These are phyloP conservation scores for Entonaema liquescens DNA, from an alignment of 495 filamentous ascomycete genomes.

Conservation along the genomic window DNA sequence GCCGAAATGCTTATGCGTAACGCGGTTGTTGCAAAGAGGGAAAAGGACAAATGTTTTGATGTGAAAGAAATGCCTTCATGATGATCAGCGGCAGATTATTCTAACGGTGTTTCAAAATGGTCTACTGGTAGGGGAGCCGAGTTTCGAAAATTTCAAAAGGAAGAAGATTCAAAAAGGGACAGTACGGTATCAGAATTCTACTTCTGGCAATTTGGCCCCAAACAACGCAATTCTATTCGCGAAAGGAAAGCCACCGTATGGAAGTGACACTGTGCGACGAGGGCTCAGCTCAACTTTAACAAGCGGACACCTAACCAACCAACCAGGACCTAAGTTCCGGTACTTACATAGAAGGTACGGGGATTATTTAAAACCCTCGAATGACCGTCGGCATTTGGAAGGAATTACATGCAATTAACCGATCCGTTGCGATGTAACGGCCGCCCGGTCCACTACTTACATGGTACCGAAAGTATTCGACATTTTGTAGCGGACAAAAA, in stretches of 20 bases:
- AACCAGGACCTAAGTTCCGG: not conserved
- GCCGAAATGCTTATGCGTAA: conserved; percentile 1
- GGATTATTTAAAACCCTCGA: not conserved
- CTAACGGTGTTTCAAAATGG: conserved; percentile 30
- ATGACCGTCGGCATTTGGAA: not conserved
- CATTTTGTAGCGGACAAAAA: not conserved
- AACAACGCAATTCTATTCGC: conserved; percentile 32
- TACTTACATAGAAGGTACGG: conserved; percentile 1
- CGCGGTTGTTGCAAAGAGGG: not conserved
- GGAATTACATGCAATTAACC: conserved; percentile 5
- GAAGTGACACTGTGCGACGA: conserved; percentile 19
- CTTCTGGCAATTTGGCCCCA: conserved; percentile 28
- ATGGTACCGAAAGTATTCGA: not conserved
- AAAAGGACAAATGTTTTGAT: conserved; percentile 4
- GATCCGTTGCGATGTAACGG: conserved; percentile 2
- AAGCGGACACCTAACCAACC: not conserved
- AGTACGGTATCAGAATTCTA: conserved; percentile 19
- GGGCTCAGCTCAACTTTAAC: conserved; percentile 6
- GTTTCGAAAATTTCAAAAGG: conserved; percentile 13
- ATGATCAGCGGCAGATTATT: conserved; percentile 17
- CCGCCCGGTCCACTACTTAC: too few species aligned
- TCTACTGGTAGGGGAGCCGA: conserved; percentile 12
- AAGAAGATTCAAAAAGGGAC: conserved; percentile 2
- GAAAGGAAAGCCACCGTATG: not conserved
- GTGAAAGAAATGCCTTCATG: not conserved